Base-by-base conservation (phyloP, 2,329 filamentous ascomycete genomes). In the Cladobotryum protrusum region DNA sequence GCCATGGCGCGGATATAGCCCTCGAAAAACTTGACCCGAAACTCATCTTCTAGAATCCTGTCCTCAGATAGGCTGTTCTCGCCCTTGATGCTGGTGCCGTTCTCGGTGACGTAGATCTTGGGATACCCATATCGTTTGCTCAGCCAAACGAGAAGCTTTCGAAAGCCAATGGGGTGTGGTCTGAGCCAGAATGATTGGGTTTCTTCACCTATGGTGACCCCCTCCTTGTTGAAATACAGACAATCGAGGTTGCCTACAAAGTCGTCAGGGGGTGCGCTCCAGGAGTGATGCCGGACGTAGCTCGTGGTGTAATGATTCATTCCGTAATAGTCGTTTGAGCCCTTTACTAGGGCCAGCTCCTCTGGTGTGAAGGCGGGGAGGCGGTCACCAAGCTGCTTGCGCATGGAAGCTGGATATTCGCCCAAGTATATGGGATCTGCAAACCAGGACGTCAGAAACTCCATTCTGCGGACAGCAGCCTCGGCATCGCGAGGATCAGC, bases 251-350 rank as follows among this genome's bases (percentile, higher is more conserved):
- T 86, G 47, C 89, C 89, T 12, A 81, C 72, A 67, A 82, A 82
- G 70, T 95, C 89, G 45, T 86, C 76, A 4, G 73, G 72, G 1
- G 79, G 75, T 0, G 87, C 71, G 43, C 76, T 71, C 6, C 76
- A 78, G 7, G 78, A 76, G 62, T 82, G 81, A 70, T 91, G 84
- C 66, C 83, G 84, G 71, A 95, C 83, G 71, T 87, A 95, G 75
- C 93, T 88, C 63, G 88, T 86, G 45, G 87, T 91, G 75, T 95
- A 95, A 75, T 90, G 86, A 75, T 95, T 95, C 87, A 92, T 92
- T 67, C 88, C 89, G 68, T 95, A 95, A 70, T 95, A 95, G 73
- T 95, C 89, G 67, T 93, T 93, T 64, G 85, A 89, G n/a, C 87
- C 88, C 61, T 85, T 77, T 42, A 95, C 82, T n/a, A 93, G 74